phyloP scores from a whole-genome alignment of 306 rosid species.

The Ochetophila trinervis region DNA sequence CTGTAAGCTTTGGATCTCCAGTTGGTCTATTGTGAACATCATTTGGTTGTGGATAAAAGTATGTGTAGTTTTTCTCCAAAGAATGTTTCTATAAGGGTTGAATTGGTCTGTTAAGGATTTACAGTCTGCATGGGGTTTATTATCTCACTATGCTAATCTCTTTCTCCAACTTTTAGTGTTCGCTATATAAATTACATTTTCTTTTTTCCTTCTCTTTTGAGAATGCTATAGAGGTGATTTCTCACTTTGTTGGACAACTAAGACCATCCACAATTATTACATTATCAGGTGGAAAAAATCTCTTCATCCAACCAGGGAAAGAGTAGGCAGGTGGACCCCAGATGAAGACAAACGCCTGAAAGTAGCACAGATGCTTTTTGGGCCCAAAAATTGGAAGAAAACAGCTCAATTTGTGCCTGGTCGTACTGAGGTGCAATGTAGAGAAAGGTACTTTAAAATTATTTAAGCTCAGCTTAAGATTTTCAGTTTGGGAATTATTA shows the following conservation, averaged over 20 bases:
- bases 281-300: slow-evolving; percentile 80
- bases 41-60: too few relatives aligned
- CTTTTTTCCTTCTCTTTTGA: too few relatives aligned
- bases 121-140: too few relatives aligned
- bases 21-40: neutral
- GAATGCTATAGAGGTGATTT: too few relatives aligned
- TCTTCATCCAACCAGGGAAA: slow-evolving; percentile 62
- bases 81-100: too few relatives aligned
- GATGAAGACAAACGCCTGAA: slow-evolving; percentile 75
- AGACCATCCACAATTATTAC: neutral
- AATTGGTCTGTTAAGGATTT: too few relatives aligned
- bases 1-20: neutral
- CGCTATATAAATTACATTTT: too few relatives aligned
- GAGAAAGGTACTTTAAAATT: slow-evolving; percentile 69
- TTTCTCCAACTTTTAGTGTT: too few relatives aligned
- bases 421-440: slow-evolving; percentile 85
- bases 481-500: slow-evolving; percentile 20
- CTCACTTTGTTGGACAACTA: too few relatives aligned
- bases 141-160: too few relatives aligned
- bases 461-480: neutral
- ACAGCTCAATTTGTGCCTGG: slow-evolving; percentile 84
- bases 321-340: slow-evolving; percentile 61
- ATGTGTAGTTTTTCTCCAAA: too few relatives aligned
- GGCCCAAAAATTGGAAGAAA: slow-evolving; percentile 79
- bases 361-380: slow-evolving; percentile 89